Evolutionary conservation across 2,329 filamentous ascomycete species (phyloP), one percentile per base, ranked within the genome.

Genomic region (Myriosclerotinia curreyana): DNA sequence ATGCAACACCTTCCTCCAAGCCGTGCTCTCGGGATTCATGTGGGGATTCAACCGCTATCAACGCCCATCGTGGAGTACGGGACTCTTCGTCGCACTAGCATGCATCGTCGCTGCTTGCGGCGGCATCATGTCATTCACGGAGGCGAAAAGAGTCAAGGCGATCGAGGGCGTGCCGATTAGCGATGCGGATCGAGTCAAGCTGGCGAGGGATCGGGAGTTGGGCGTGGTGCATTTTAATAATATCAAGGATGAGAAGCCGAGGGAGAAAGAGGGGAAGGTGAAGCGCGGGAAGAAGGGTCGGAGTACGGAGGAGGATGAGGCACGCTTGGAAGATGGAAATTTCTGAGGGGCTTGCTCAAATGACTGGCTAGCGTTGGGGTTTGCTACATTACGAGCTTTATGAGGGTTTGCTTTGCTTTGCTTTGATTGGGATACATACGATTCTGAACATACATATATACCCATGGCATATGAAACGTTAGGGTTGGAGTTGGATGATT

Each of bases 51-150:
- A 91, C 72, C 80, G 90, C 28, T 87, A 86, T 71, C 77, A 88
- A 28, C 81, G 92, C n/a, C 91, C 92, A 0, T 83, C 84, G 28
- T 96, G 91, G 91, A 83, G 86, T 14, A 93, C 90, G 0, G 92
- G 91, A 1, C 76, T 92, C 0, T 91, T 95, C 72, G 88, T 96
- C 22, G 89, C 84, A 2, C 73, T 94, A 7, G 91, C 86, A 3
- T 92, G 87, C 71, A 80, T 87, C 25, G 85, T 89, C 6, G 88
- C 88, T 9, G 88, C 82, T 20, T 73, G 84, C 28, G 91, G 85
- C 20, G 91, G 91, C 3, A 76, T 88, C 42, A 82, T 91, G 73
- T 86, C 87, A 76, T 91, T 87, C 67, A 69, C 85, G 28, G 90
- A 95, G 74, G 89, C 89, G 9, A 89, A 86, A 73, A 81, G 80